Percentiles rank a stretch among this genome's conserved stretches.
Conservation (phyloP, 1,139 yeast species). For the Hansenula lynferdii region DNA sequence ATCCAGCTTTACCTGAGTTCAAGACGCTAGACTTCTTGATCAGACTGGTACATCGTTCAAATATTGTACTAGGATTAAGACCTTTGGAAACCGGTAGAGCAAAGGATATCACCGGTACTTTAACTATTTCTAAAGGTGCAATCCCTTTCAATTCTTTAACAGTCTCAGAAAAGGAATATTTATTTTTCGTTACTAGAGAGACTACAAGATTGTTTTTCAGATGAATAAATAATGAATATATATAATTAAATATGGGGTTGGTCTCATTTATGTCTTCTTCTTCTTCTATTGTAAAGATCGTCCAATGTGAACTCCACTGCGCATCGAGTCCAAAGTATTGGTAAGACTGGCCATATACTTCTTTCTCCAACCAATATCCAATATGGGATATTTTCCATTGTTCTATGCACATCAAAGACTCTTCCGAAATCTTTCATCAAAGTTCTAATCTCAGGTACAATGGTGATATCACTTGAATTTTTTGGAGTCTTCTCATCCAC, state of each 20-base stretch:
- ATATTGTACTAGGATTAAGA: constrained; percentile 46
- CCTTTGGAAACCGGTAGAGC: constrained; percentile 82
- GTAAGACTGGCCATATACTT: constrained; percentile 90
- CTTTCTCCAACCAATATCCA: constrained; percentile 92
- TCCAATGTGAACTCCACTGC: constrained; percentile 87
- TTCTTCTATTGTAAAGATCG: constrained; percentile 44
- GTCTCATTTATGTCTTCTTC: constrained; percentile 33
- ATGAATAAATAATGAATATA: too few species aligned
- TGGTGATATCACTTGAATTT: constrained; percentile 73
- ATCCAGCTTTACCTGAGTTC: constrained; percentile 35
- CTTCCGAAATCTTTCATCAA: constrained; percentile 63
- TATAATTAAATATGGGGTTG: too few species aligned
- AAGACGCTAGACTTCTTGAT: constrained; percentile 38
- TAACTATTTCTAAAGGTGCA: constrained; percentile 54
- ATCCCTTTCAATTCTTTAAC: constrained; percentile 26
- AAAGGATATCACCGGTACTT: constrained; percentile 71
- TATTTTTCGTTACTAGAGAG: constrained; percentile 59
- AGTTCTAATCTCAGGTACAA: constrained; percentile 81
- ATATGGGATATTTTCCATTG: constrained; percentile 66
- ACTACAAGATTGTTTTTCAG: constrained; percentile 34
- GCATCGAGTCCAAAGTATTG: constrained; percentile 83
- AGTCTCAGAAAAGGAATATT: constrained; percentile 58
- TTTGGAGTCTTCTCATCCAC: constrained; percentile 86
- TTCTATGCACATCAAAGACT: constrained; percentile 68
- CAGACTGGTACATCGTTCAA: constrained; percentile 42